Percentiles rank a stretch among this genome's conserved stretches.
Conservation (phyloP, 2,329 filamentous ascomycete species). For the Scorias spongiosa region DNA sequence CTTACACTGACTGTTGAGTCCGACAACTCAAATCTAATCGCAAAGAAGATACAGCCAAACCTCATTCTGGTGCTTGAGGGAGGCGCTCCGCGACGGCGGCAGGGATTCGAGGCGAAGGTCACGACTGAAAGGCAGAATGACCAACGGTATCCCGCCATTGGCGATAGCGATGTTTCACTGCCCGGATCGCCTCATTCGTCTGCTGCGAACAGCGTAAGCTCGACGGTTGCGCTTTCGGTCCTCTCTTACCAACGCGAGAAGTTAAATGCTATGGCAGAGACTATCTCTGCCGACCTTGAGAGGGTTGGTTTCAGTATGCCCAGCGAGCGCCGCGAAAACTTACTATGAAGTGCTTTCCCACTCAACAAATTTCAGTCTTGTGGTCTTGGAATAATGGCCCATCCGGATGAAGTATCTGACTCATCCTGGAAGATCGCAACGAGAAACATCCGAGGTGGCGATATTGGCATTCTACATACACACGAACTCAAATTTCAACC, state of each 20-base stretch:
- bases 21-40: conserved; percentile 29
- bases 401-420: too few relatives aligned
- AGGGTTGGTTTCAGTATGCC: conserved; percentile 33
- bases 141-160: conserved; percentile 22
- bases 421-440: background rate
- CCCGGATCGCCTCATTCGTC: conserved; percentile 4
- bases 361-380: too few relatives aligned
- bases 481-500: background rate
- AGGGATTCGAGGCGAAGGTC: conserved; percentile 24
- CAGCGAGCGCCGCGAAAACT: conserved; percentile 19
- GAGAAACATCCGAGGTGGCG: conserved; percentile 1
- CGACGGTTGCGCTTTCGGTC: conserved; percentile 20
- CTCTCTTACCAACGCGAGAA: conserved; percentile 35
- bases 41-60: conserved; percentile 30
- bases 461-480: background rate
- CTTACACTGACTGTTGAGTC: conserved; percentile 33
- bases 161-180: conserved; percentile 10
- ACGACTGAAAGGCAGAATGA: conserved; percentile 28
- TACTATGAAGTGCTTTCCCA: conserved; percentile 11
- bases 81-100: conserved; percentile 28
- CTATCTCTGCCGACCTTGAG: conserved; percentile 29
- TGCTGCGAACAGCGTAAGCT: conserved; percentile 47
- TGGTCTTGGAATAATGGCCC: too few relatives aligned
- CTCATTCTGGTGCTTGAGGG: conserved; percentile 34
- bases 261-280: conserved; percentile 30